phyloP scores from a whole-genome alignment of 306 rosid species.

The Quercus ilex region DNA sequence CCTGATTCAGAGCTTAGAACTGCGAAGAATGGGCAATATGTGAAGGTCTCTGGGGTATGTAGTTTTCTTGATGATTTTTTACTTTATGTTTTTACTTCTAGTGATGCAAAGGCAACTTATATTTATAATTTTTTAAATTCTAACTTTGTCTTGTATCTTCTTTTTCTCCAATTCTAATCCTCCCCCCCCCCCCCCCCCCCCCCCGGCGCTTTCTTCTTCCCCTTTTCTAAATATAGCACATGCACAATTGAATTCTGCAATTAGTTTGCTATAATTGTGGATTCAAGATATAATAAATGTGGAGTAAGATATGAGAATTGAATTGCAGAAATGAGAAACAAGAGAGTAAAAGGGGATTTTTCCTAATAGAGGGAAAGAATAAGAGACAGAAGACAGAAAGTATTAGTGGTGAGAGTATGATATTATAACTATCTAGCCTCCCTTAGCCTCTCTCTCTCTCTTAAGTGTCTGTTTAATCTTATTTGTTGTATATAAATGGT shows the following conservation, averaged over 20 bases:
- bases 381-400: no score
- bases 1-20: slow-evolving; percentile 97
- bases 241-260: neutral
- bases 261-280: neutral
- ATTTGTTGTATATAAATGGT: neutral
- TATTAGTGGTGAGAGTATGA: no score
- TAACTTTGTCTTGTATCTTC: neutral
- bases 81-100: neutral
- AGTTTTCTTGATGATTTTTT: slow-evolving; percentile 2
- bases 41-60: slow-evolving; percentile 99
- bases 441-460: neutral
- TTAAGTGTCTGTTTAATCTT: no score
- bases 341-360: neutral
- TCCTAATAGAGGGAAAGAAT: no score
- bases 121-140: neutral
- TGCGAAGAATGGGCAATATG: slow-evolving; percentile 97
- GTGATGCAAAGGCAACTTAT: neutral
- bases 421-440: neutral
- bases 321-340: neutral
- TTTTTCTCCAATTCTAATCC: neutral
- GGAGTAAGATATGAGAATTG: neutral
- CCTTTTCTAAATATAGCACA: neutral
- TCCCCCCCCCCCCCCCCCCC: no score
- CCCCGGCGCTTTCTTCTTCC: neutral
- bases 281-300: no score